These are phyloP conservation scores for Xylaria curta DNA, from an alignment of 495 filamentous ascomycete species.

Conservation along the genomic window DNA sequence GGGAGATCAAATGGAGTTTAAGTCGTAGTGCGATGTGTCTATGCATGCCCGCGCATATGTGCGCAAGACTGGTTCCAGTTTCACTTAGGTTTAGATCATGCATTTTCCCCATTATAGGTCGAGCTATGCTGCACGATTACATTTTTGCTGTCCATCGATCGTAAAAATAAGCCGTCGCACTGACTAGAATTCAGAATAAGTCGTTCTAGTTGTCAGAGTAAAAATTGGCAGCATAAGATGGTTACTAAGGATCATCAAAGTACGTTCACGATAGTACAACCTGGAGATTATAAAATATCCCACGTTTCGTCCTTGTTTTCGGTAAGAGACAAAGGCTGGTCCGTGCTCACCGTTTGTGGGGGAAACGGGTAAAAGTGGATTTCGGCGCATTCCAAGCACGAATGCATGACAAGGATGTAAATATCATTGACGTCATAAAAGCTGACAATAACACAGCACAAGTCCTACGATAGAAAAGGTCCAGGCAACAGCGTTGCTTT, in stretches of 20 bases:
- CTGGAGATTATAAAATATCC: too few relatives aligned
- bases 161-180: not conserved
- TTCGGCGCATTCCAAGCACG: not conserved
- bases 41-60: too few relatives aligned
- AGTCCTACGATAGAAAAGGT: not conserved
- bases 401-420: conserved; percentile 1
- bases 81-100: conserved; percentile 4
- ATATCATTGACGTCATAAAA: conserved; percentile 10
- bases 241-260: not conserved
- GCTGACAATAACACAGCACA: not conserved
- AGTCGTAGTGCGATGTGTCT: not conserved
- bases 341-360: not conserved
- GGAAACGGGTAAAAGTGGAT: conserved; percentile 2
- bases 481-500: conserved; percentile 11
- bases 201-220: not conserved
- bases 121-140: not conserved
- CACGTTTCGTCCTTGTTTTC: conserved; percentile 13
- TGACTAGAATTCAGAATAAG: not conserved
- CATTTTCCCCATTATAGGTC: conserved; percentile 22
- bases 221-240: not conserved
- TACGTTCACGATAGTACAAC: not conserved
- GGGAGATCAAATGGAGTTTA: not conserved
- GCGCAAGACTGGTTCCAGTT: not conserved
- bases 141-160: not conserved
- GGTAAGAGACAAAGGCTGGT: not conserved